Base-by-base conservation (phyloP, 2,329 filamentous ascomycete species). In the Neophaeococcomyces mojaviensis region DNA sequence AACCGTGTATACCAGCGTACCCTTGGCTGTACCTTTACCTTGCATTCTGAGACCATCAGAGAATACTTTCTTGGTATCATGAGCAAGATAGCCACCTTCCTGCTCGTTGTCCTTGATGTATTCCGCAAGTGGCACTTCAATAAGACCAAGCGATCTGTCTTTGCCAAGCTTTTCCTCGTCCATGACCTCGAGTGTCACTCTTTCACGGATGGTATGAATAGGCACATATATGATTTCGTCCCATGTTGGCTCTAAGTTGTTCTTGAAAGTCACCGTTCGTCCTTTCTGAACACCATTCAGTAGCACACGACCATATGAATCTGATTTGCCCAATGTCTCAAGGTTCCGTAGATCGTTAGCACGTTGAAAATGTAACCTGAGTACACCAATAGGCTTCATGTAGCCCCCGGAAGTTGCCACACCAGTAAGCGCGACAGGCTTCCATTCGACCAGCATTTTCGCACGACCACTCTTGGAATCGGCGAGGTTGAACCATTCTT, bases 141-240 rank as follows among this genome's bases (percentile, higher is more conserved):
- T 69, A 45, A 84, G 74, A 43, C 92, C 92, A 28, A 98, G 76
- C 34, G 85, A 85, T 47, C 92, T 84, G 64, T 98, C 92, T 62
- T 88, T 92, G 58, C 87, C 87, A 60, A 97, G 76, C 56, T 82
- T 89, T 67, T 98, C 92, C 50, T 92, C 81, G 58, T 98, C 92
- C 90, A 98, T 95, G 54, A 97, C 88, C 64, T 98, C 92, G 15
- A 98, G 69, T 1, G 82, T 81, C 24, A 98, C 72, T 59, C 85
- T 88, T 63, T 98, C 92, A 26, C 87, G 83, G 12, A 77, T 59
- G 5, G 83, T 88, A 63, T 96, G 90, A 47, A 98, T 78, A 1
- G 94, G 90, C 1, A 98, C 77, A 61, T 98, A 98, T 18, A 96
- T 77, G 19, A 98, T 82, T 66, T 98, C 92, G 59, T 98, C 88